These are phyloP conservation scores for Geotrichum carabidarum DNA, from an alignment of 1,139 yeast species.

Conservation along the genomic window DNA sequence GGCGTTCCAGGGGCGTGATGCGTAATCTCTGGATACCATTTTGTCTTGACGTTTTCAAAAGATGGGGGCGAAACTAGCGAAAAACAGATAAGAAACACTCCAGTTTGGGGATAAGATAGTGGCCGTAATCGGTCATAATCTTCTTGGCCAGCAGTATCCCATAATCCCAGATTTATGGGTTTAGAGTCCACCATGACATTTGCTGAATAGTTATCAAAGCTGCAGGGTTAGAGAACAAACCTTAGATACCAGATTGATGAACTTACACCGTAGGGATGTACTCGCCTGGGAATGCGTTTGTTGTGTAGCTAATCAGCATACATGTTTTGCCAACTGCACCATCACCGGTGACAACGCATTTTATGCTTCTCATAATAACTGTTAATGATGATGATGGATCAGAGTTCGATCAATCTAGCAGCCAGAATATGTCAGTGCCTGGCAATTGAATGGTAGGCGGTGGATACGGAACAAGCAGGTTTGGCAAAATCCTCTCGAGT, in stretches of 20 bases:
- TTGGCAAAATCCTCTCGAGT: too few relatives aligned
- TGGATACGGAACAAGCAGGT: too few relatives aligned
- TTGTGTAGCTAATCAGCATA: conserved; percentile 81
- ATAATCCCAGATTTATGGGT: conserved; percentile 57
- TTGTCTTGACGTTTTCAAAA: conserved; percentile 95
- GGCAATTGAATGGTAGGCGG: too few relatives aligned
- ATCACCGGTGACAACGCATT: conserved; percentile 95
- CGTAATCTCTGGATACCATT: conserved; percentile 97
- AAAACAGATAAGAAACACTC: conserved; percentile 90
- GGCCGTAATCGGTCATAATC: conserved; percentile 97
- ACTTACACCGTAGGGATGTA: conserved; percentile 80
- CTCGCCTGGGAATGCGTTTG: conserved; percentile 91
- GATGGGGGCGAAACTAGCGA: conserved; percentile 95
- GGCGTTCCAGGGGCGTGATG: conserved; percentile 98
- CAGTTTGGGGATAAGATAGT: conserved; percentile 92
- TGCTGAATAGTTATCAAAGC: conserved; percentile 81
- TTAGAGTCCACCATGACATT: conserved; percentile 76
- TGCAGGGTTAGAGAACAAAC: conserved; percentile 7
- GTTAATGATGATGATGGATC: too few relatives aligned
- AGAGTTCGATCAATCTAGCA: too few relatives aligned
- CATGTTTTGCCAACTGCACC: conserved; percentile 94
- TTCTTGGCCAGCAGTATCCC: conserved; percentile 98
- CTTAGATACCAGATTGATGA: neutral
- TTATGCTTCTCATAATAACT: conserved; percentile 68
- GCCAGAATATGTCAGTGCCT: too few relatives aligned